Base-by-base conservation (phyloP, 78 protist genomes). In the Pelomyxa schiedti region DNA sequence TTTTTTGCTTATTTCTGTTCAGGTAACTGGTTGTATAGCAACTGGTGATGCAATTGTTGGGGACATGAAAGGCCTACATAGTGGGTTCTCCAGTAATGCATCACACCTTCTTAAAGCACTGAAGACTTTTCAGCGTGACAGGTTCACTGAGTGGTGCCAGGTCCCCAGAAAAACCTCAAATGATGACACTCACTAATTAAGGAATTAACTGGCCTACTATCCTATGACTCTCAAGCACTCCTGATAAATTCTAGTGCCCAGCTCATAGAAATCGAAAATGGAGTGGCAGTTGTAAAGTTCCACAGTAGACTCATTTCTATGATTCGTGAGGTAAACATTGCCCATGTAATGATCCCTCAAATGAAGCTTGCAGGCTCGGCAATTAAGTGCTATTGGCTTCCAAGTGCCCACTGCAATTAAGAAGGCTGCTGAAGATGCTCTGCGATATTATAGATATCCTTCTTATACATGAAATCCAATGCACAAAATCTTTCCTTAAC, bases 281-380 rank as follows among this genome's bases (percentile, higher is more conserved):
- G 58, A 16, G 16, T 24, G 81, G 64, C 84, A 38, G 2, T 7
- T 26, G 94, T 90, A 43, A 69, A 80, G 39, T 90, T 64, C 85
- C n/a, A 66, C 26, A 86, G 81, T 42, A 64, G 87, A n/a, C 86
- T 87, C 26, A 83, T 90, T 4, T 16, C 16, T 29, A 81, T 90
- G 42, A 38, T 86, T 16, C 74, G 91, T 4, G 94, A 90, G 74
- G 87, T 80, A 16, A n/a, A n/a, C n/a, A n/a, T n/a, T n/a, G n/a
- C n/a, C n/a, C n/a, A n/a, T n/a, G n/a, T n/a, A n/a, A n/a, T n/a
- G n/a, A n/a, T n/a, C n/a, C n/a, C n/a, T n/a, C n/a, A n/a, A n/a
- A n/a, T n/a, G n/a, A n/a, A n/a, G n/a, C n/a, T n/a, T n/a, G n/a
- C n/a, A n/a, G n/a, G n/a, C n/a, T n/a, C 80, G 94, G 30, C 88